Evolutionary conservation across 1,284 basidiomycete genomes (phyloP).

Genomic region (Sanghuangporus baumii): DNA sequence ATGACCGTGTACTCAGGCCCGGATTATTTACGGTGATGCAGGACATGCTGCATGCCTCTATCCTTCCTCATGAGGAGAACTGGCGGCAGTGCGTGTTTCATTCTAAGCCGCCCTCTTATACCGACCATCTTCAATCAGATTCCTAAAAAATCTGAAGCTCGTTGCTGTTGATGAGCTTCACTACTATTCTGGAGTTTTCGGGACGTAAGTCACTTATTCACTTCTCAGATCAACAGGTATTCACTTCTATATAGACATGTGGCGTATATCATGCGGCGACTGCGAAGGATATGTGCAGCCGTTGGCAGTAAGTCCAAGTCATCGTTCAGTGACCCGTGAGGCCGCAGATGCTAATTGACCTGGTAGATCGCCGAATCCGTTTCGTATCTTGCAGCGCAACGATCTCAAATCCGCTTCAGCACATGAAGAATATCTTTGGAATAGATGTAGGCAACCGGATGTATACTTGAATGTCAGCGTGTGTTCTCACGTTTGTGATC

Average conservation of each 20-base stretch:
- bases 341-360: neutral
- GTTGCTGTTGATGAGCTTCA: constrained; percentile 85
- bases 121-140: constrained; percentile 35
- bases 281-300: constrained; percentile 78
- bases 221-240: neutral
- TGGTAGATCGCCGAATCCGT: constrained; percentile 48
- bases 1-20: neutral
- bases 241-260: constrained; percentile 50
- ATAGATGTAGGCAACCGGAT: constrained; percentile 36
- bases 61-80: constrained; percentile 78
- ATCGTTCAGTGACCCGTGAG: neutral
- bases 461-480: neutral
- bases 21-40: constrained; percentile 27
- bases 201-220: constrained; percentile 44
- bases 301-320: constrained; percentile 71
- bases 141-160: constrained; percentile 69
- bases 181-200: constrained; percentile 69
- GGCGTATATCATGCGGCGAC: constrained; percentile 70
- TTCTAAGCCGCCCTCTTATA: constrained; percentile 1
- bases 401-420: constrained; percentile 70
- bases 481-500: neutral
- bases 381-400: constrained; percentile 92
- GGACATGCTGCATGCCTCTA: constrained; percentile 86
- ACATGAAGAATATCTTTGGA: constrained; percentile 76
- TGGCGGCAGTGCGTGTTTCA: constrained; percentile 62